Conservation (phyloP, 495 filamentous ascomycete species). For the Cryomyces minteri region DNA sequence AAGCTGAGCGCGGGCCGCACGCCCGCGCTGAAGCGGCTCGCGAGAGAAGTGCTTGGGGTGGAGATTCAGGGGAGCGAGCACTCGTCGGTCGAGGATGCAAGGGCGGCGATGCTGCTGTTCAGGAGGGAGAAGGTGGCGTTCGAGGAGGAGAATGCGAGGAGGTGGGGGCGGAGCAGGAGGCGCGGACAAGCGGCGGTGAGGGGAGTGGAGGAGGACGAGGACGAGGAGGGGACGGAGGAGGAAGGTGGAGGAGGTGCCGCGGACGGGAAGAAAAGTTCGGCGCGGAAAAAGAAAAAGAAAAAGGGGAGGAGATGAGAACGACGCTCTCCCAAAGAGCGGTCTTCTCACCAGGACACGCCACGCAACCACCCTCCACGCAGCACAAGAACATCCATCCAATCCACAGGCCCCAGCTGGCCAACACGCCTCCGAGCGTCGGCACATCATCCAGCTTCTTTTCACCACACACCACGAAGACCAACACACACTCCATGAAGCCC, state of each 20-base stretch:
- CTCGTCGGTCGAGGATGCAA: slow-evolving; percentile 71
- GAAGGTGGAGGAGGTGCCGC: slow-evolving; percentile 9
- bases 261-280: slow-evolving; percentile 6
- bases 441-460: no score
- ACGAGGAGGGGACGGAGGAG: slow-evolving; percentile 11
- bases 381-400: no score
- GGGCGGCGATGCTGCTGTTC: slow-evolving; percentile 77
- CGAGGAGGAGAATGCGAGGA: slow-evolving; percentile 55
- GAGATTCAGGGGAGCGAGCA: slow-evolving; percentile 68
- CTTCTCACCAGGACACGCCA: no score
- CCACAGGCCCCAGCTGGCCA: no score
- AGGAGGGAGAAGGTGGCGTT: slow-evolving; percentile 62
- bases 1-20: slow-evolving; percentile 59
- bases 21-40: slow-evolving; percentile 57
- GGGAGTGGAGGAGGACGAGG: slow-evolving; percentile 19
- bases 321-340: no score
- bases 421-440: no score
- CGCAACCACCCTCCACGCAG: no score
- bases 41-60: slow-evolving; percentile 56
- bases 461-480: no score
- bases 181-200: slow-evolving; percentile 12
- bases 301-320: background rate
- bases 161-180: slow-evolving; percentile 32
- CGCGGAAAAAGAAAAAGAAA: background rate
- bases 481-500: no score